phyloP scores from a whole-genome alignment of 1,139 yeast species.

The Diutina scorzettiae region DNA sequence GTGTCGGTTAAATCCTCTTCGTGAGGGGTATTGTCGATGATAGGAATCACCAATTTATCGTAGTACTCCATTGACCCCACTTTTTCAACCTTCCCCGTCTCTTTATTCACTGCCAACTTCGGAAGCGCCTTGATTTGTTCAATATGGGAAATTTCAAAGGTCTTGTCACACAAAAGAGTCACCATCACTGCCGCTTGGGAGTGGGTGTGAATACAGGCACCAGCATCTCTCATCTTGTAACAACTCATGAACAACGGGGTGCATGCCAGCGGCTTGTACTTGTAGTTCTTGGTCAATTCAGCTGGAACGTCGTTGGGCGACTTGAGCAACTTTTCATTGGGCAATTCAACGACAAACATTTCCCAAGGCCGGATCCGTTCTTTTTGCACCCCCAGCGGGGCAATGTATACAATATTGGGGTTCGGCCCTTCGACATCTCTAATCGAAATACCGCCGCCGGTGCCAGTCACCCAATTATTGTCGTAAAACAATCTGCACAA shows the following conservation, averaged over 20 bases:
- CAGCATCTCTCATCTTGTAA: slow-evolving; percentile 62
- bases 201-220: slow-evolving; percentile 93
- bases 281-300: slow-evolving; percentile 25
- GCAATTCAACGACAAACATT: slow-evolving; percentile 63
- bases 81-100: slow-evolving; percentile 37
- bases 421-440: slow-evolving; percentile 38
- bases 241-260: slow-evolving; percentile 81
- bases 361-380: slow-evolving; percentile 77
- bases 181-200: slow-evolving; percentile 82
- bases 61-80: slow-evolving; percentile 58
- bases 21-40: slow-evolving; percentile 80
- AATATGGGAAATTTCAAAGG: slow-evolving; percentile 58
- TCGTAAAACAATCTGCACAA: slow-evolving; percentile 66
- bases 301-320: slow-evolving; percentile 36
- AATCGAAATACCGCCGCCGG: slow-evolving; percentile 91
- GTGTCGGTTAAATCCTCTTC: slow-evolving; percentile 76
- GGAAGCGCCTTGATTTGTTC: slow-evolving; percentile 95
- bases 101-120: slow-evolving; percentile 18
- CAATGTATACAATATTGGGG: slow-evolving; percentile 51
- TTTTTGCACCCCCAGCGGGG: slow-evolving; percentile 94
- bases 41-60: slow-evolving; percentile 74
- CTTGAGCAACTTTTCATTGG: slow-evolving; percentile 39
- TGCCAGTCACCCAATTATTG: slow-evolving; percentile 90
- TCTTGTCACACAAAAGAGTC: slow-evolving; percentile 51
- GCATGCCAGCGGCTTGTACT: slow-evolving; percentile 81